Percentiles rank a stretch among this genome's conserved stretches.
These are phyloP conservation scores for Citrullus colocynthis DNA, from an alignment of 306 rosid genomes.

Conservation along the genomic window DNA sequence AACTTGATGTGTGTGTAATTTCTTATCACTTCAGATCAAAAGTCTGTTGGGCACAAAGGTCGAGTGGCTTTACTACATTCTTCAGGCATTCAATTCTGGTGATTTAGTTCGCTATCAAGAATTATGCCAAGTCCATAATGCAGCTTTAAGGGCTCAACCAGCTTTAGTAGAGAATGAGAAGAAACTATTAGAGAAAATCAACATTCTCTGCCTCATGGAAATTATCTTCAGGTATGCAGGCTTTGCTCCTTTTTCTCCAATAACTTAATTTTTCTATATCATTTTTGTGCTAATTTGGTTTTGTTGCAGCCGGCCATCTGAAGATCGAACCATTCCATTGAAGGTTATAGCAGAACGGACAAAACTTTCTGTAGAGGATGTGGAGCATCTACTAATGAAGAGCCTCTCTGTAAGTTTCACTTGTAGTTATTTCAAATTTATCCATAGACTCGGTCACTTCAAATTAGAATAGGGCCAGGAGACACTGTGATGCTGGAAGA, in stretches of 20 bases:
- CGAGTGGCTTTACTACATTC: slow-evolving; percentile 97
- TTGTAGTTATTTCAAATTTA: neutral
- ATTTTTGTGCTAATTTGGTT: slow-evolving; percentile 6
- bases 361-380: slow-evolving; percentile 88
- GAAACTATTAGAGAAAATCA: slow-evolving; percentile 83
- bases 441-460: neutral
- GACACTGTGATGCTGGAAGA: neutral
- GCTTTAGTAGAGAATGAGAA: slow-evolving; percentile 86
- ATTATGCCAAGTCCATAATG: slow-evolving; percentile 75
- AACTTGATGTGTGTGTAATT: slow-evolving; percentile 1
- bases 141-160: slow-evolving; percentile 87
- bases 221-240: slow-evolving; percentile 77
- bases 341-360: slow-evolving; percentile 85
- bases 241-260: neutral
- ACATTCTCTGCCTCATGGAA: slow-evolving; percentile 98
- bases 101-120: slow-evolving; percentile 90
- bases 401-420: slow-evolving; percentile 81
- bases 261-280: neutral
- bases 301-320: slow-evolving; percentile 84
- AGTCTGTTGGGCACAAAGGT: slow-evolving; percentile 86
- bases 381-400: slow-evolving; percentile 96
- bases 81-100: slow-evolving; percentile 92
- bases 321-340: slow-evolving; percentile 91
- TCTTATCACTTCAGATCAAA: slow-evolving; percentile 45
- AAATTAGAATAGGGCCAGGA: neutral